Evolutionary conservation across 768 basidiomycete species (phyloP).

Genomic region (Suillus subalutaceus): DNA sequence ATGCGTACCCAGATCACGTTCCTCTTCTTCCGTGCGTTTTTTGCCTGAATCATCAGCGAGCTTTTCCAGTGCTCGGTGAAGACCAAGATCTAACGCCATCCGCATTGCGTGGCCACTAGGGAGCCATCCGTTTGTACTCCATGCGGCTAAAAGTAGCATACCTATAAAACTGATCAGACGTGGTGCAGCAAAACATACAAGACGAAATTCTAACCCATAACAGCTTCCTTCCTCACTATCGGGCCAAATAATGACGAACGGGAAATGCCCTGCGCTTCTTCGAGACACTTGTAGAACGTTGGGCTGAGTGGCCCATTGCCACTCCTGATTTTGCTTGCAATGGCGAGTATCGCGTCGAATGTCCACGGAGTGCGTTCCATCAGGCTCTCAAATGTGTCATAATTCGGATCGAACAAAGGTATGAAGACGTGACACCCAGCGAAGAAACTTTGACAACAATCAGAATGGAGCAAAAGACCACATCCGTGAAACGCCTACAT

Average conservation of each 20-base stretch:
- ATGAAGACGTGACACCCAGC: slow-evolving; percentile 96
- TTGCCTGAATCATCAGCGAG: slow-evolving; percentile 73
- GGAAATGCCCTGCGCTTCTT: slow-evolving; percentile 96
- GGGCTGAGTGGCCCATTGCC: slow-evolving; percentile 84
- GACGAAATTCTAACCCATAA: slow-evolving; percentile 63
- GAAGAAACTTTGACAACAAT: slow-evolving; percentile 70
- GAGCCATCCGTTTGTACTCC: slow-evolving; percentile 94
- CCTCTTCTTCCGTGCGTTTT: slow-evolving; percentile 75
- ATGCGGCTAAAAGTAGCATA: slow-evolving; percentile 89
- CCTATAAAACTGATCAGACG: slow-evolving; percentile 44
- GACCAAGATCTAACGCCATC: slow-evolving; percentile 92
- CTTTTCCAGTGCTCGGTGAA: slow-evolving; percentile 92
- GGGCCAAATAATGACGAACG: slow-evolving; percentile 93
- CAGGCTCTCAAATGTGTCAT: slow-evolving; percentile 91
- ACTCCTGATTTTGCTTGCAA: slow-evolving; percentile 89
- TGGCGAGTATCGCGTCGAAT: slow-evolving; percentile 90
- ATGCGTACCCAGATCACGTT: slow-evolving; percentile 77
- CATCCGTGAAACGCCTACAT: slow-evolving; percentile 56
- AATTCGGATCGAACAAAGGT: slow-evolving; percentile 89
- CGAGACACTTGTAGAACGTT: slow-evolving; percentile 88
- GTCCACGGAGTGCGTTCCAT: slow-evolving; percentile 96
- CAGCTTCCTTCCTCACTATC: slow-evolving; percentile 92
- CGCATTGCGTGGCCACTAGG: slow-evolving; percentile 96
- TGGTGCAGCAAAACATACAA: background rate
- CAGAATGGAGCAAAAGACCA: slow-evolving; percentile 1